Base-by-base conservation (phyloP, 495 filamentous ascomycete genomes). In the Aspergillus cavernicola region DNA sequence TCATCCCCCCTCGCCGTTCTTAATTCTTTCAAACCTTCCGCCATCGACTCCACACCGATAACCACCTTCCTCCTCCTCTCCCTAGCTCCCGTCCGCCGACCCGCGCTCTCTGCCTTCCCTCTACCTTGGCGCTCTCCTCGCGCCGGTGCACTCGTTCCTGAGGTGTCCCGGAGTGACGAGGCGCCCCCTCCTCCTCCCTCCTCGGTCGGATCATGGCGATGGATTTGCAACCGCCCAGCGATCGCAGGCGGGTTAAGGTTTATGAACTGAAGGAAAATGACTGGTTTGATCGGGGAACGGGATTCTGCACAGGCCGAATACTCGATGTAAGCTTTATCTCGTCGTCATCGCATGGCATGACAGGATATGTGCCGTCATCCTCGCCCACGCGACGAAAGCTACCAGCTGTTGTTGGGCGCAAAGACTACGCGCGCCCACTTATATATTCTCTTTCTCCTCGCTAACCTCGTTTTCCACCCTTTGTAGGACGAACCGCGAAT, bases 201-300 rank as follows among this genome's bases (percentile, higher is more conserved):
- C 59, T 55, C 65, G 59, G 51, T 65, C 72, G 53, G 67, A 74
- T 60, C 66, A 96, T 95, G 91, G 91, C 92, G 81, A 85, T 92
- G 79, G 82, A 86, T 63, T 82, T 90, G 76, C 85, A 87, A 70
- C 81, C 86, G 64, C 74, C 85, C 64, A 85, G 86, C 75, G 89
- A 92, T 72, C 90, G 87, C 80, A 95, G 92, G 79, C 87, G 93
- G 78, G 93, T 98, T 61, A 98, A 98, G 78, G 93, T 98, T 61
- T 98, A 98, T 70, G 93, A 98, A 75, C 81, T 98, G 57, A 89
- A 86, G 62, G 90, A 96, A 72, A 96, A 93, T 80, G 95, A 98
- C 80, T 98, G 93, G 93, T 96, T 91, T 67, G 93, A 98, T 73
- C 80, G 95, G 55, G 93, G 93, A 45, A 98, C 93, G 16, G 93